Conservation (phyloP, 306 rosid species). For the Sophora flavescens region DNA sequence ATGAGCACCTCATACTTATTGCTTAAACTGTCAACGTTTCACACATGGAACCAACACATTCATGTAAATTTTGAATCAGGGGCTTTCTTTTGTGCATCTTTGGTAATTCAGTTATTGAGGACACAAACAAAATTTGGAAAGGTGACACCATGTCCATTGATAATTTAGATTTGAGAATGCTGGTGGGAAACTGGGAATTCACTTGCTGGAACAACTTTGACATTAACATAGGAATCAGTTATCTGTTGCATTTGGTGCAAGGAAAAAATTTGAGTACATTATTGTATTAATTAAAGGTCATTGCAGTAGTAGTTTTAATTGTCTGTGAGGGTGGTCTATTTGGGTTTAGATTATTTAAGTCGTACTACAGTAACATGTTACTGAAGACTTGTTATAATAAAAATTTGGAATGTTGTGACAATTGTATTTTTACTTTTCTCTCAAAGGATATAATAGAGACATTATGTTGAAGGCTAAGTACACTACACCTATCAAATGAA, state of each 20-base stretch:
- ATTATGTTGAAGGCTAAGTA: no score
- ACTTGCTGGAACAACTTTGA: neutral
- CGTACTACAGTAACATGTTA: no score
- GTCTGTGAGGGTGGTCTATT: neutral
- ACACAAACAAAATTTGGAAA: neutral
- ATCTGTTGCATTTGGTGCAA: neutral
- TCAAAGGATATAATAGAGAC: no score
- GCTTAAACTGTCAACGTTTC: neutral
- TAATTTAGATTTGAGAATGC: neutral
- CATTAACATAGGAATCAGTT: neutral
- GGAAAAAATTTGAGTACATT: neutral
- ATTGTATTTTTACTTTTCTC: no score
- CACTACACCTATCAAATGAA: no score
- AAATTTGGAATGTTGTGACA: no score
- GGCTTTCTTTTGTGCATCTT: neutral
- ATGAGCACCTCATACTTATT: neutral
- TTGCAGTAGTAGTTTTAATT: neutral
- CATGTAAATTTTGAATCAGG: neutral
- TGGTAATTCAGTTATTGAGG: neutral
- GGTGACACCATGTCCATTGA: neutral
- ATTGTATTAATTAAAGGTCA: neutral
- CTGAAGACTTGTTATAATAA: no score
- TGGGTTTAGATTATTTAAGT: neutral
- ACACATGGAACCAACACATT: slow-evolving; percentile 5
- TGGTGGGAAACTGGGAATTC: neutral